Conservation (phyloP, 2,329 filamentous ascomycete species). For the Periglandula ipomoeae region DNA sequence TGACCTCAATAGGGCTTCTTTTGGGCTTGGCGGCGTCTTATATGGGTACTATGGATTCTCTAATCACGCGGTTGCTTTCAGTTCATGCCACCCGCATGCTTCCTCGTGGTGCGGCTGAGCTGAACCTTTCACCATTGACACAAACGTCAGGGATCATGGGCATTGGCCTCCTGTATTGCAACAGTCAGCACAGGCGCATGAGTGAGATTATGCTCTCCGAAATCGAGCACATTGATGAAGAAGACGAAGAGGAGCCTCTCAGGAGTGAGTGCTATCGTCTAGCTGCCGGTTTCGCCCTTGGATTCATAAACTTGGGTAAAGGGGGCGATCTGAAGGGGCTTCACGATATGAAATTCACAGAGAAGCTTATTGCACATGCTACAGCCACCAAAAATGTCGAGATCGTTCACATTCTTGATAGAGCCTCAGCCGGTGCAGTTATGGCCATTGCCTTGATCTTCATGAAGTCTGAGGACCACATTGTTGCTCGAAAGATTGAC, state of each 20-base stretch:
- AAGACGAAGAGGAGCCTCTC: conserved; percentile 76
- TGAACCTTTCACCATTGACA: conserved; percentile 86
- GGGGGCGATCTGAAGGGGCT: conserved; percentile 81
- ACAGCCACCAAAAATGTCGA: conserved; percentile 86
- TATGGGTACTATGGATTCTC: conserved; percentile 91
- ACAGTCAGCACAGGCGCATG: conserved; percentile 95
- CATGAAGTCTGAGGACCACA: conserved; percentile 89
- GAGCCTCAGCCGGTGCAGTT: conserved; percentile 86
- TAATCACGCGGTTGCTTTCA: conserved; percentile 86
- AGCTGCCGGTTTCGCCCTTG: conserved; percentile 85
- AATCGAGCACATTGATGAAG: conserved; percentile 73
- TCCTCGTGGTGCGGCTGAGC: conserved; percentile 81
- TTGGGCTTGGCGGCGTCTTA: conserved; percentile 89
- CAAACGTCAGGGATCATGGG: conserved; percentile 97
- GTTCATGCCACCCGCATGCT: conserved; percentile 95
- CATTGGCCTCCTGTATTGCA: conserved; percentile 86
- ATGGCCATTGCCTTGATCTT: conserved; percentile 86
- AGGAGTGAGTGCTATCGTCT: conserved; percentile 94
- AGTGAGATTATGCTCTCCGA: conserved; percentile 98
- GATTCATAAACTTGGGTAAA: conserved; percentile 89
- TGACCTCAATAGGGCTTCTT: conserved; percentile 95
- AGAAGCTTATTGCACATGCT: conserved; percentile 76
- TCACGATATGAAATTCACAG: conserved; percentile 87
- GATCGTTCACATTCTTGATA: conserved; percentile 84
- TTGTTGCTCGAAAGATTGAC: conserved; percentile 84